Evolutionary conservation across 495 filamentous ascomycete genomes (phyloP), one percentile per base, ranked within the genome.

Genomic region (Penicillium flavigenum): DNA sequence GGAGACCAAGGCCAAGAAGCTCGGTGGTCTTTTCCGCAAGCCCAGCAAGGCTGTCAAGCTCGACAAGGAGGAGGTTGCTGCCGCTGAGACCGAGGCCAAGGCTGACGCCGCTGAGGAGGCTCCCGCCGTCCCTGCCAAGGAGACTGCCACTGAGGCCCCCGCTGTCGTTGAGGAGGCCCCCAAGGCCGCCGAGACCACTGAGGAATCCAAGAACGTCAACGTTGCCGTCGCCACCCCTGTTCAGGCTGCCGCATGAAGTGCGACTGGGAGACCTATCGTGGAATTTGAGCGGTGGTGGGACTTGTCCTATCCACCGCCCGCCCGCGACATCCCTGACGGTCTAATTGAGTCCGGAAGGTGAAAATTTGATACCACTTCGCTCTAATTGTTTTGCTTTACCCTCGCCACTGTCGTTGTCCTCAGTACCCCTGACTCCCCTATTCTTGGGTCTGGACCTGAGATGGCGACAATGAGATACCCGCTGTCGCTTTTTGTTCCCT

Each of bases 1-100:
- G 63, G 64, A 66, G 63, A 59, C 72, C 59, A 83, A 81, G 79
- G 57, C 66, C 61, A 75, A 79, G 70, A 81, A 79, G 66, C 73
- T 84, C 24, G 79, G 79, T 45, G 76, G 76, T 63, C 73, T 84
- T 38, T 83, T 83, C 73, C 81, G 81, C 63, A 81, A 79, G 73
- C 73, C 79, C 59, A 81, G 77, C 77, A 80, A 80, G 70, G 80
- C 79, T 50, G 75, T 76, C 56, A 80, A 79, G 74, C 66, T 73
- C 26, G 72, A 74, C 62, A 69, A 72, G 59, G 71, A 75, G 65
- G 63, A 72, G 51, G 57, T 64, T 32, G 47, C 66, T 38, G 63
- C 71, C 51, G 64, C 63, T 46, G 69, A 74, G 56, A 48, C 69
- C 38, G 70, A 75, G 62, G 47, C 65, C 60, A 72, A 77, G 67